Conservation (phyloP, 768 basidiomycete species). For the Lentinula sp. region DNA sequence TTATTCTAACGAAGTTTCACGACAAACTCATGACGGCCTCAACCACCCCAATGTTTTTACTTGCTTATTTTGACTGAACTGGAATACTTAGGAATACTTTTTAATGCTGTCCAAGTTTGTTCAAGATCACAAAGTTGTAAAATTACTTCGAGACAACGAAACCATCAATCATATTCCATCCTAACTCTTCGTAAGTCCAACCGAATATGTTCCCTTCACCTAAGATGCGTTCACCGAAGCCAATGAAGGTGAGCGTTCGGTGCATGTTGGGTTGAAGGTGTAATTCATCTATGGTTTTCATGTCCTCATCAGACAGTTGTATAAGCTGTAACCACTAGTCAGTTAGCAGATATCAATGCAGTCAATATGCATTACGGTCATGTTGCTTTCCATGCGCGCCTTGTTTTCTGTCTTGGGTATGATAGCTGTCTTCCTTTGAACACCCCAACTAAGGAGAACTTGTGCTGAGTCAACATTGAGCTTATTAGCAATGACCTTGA, state of each 20-base stretch:
- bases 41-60: no score
- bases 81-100: no score
- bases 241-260: conserved; percentile 22
- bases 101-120: no score
- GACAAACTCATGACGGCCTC: no score
- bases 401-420: conserved; percentile 55
- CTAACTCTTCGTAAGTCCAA: conserved; percentile 39
- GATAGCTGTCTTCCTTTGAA: conserved; percentile 52
- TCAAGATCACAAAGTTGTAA: not conserved
- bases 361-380: conserved; percentile 27
- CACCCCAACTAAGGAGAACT: conserved; percentile 59
- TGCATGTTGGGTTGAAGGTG: conserved; percentile 37
- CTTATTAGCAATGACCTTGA: conserved; percentile 27
- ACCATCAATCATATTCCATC: conserved; percentile 32
- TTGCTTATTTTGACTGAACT: no score
- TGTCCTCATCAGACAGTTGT: conserved; percentile 28
- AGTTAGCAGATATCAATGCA: conserved; percentile 17
- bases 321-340: conserved; percentile 22
- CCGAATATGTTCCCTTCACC: conserved; percentile 29
- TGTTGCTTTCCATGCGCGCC: conserved; percentile 43
- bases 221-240: not conserved
- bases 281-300: conserved; percentile 31
- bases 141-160: conserved; percentile 10
- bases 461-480: conserved; percentile 36
- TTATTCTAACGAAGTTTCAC: no score